phyloP scores from a whole-genome alignment of 139 green algal species.

The Chlorella ohadii region DNA sequence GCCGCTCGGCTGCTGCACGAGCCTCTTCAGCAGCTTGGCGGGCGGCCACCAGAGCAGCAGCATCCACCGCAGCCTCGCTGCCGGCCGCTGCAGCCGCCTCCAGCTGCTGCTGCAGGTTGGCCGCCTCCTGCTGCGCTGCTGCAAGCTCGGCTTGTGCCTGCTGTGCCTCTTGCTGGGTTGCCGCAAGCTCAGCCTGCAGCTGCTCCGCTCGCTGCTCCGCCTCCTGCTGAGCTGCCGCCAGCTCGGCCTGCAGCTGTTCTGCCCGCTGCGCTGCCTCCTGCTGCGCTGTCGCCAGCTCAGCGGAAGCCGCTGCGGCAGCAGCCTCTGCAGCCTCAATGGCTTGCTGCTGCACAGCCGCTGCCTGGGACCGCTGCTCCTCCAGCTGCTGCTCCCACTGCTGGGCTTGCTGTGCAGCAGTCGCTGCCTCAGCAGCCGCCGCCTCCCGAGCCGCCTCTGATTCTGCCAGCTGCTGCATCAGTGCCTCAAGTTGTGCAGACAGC shows the following conservation, averaged over 20 bases:
- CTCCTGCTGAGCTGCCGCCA: not conserved
- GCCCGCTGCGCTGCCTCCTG: not conserved
- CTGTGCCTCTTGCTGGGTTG: no score
- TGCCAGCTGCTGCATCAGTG: not conserved
- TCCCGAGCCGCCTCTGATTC: not conserved
- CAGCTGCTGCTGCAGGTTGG: not conserved
- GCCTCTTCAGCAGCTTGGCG: slow-evolving; percentile 9
- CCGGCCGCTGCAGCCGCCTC: not conserved
- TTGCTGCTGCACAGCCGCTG: not conserved
- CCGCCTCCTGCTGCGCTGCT: no score
- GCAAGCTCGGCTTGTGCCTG: no score
- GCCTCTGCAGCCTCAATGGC: not conserved
- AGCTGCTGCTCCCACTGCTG: not conserved
- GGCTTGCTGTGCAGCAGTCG: not conserved
- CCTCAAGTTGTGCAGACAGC: not conserved
- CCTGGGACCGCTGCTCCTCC: not conserved
- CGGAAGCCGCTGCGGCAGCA: no score
- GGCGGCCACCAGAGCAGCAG: not conserved
- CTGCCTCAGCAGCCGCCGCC: not conserved
- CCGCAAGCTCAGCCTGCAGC: no score
- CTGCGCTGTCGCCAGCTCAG: not conserved
- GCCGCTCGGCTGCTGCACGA: not conserved
- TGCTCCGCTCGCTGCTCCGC: no score
- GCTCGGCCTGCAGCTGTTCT: not conserved
- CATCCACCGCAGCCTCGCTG: slow-evolving; percentile 10